Evolutionary conservation across 768 basidiomycete species (phyloP), one percentile per base, ranked within the genome.

Genomic region (Pholiota conissans): DNA sequence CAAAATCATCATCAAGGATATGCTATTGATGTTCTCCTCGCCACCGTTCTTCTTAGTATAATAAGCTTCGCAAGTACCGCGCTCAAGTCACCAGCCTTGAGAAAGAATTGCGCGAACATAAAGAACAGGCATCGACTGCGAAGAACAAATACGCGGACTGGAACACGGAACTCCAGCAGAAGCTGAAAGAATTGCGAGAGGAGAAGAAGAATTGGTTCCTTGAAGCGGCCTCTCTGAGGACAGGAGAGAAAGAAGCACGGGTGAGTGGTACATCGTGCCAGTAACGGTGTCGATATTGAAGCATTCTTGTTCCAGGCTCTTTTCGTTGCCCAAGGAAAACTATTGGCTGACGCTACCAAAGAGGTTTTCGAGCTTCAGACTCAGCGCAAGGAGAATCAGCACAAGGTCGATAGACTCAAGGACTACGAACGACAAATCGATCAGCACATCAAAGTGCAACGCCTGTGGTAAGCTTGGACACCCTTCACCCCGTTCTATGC

Each of bases 391-490:
- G 91, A 91, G 70, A 86, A 80, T 46, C 83, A 86, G 58, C 90
- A 90, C 65, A 95, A 95, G 67, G 83, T 96, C 11, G 85, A 87
- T 59, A 82, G 90, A 16, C 76, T 96, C 40, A 75, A 79, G 49
- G 93, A 96, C 69, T 96, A 95, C 62, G 94, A 97, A 67, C 77
- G 75, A n/a, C 88, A 91, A 63, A 92, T 96, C 45, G 87, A 91
- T 52, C 90, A 94, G 65, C 82, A 92, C 58, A 75, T 87, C 40
- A 84, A 85, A 55, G 82, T 89, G 65, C 90, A 93, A 66, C 79
- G 82, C 50, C 72, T 93, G 62, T 96, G 93, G 94, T 91, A 69
- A 28, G 83, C 71, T 10, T 56, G 8, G 10, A 3, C 26, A 5
- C 30, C 11, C 14, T 49, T 56, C 37, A 42, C 42, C 13, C 8